Evolutionary conservation across 2,329 filamentous ascomycete species (phyloP), one percentile per base, ranked within the genome.

Genomic region (Claviceps digitariae): DNA sequence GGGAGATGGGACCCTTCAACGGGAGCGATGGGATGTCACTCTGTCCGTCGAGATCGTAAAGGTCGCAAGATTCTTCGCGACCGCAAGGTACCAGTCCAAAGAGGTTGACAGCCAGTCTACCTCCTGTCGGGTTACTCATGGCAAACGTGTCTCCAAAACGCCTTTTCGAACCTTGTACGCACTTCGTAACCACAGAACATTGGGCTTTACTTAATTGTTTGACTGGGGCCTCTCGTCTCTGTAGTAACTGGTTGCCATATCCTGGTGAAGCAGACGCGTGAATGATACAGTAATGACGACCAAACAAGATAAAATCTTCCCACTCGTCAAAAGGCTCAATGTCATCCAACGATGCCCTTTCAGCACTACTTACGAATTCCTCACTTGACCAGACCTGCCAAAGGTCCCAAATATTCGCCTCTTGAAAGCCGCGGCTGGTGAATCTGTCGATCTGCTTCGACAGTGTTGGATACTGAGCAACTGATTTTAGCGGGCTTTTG

Each of bases 321-420:
- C 89, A 95, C 68, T 96, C 90, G 66, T 97, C 91, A 63, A 97
- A 96, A 1, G 85, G 82, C 63, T 96, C 91, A 17, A 90, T 68
- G 1, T 70, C 63, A 60, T 95, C 84, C 15, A 96, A 69, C 12
- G 69, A 70, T 38, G 65, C 70, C 57, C 87, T 78, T 56, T 87
- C 76, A 1, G 74, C 67, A 1, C 75, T 62, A 6, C 73, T 74
- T 21, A 95, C 68, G 64, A 90, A 90, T 2, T 70, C 63, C 15
- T 81, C 72, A 58, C 86, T 81, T 12, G 77, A 81, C 90, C 90
- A 96, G 1, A 90, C 73, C 53, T 89, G 79, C 88, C 90, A 95
- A 12, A 96, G 72, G 60, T 83, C 87, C 64, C 78, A 78, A 46
- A 82, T 78, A 15, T 76, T 69, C 17, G 84, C 75, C 13, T 75